Evolutionary conservation across 768 basidiomycete genomes (phyloP).

Genomic region (Nidularia sp.): DNA sequence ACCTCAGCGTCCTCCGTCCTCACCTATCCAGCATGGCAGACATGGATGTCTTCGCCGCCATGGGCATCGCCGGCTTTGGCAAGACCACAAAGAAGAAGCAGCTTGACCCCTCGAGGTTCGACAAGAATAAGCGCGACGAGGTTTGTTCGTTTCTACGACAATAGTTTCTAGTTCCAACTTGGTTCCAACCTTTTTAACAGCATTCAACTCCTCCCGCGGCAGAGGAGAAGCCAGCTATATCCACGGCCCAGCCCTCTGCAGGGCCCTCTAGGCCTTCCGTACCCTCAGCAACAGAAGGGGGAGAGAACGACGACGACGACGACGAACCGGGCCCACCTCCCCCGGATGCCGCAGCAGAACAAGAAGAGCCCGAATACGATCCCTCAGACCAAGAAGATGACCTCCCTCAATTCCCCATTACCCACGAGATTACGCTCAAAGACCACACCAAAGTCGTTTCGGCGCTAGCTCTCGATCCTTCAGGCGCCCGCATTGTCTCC

Average conservation of each 20-base stretch:
- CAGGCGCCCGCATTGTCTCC: slow-evolving; percentile 86
- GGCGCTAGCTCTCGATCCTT: slow-evolving; percentile 87
- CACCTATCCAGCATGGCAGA: slow-evolving; percentile 29
- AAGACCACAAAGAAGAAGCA: slow-evolving; percentile 63
- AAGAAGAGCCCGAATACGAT: slow-evolving; percentile 54
- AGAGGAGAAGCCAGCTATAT: slow-evolving; percentile 1
- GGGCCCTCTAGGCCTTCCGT: slow-evolving; percentile 2
- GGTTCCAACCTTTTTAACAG: not conserved
- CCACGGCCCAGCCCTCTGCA: not conserved
- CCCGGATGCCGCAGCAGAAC: slow-evolving; percentile 7
- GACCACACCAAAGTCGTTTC: slow-evolving; percentile 97
- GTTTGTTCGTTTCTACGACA: slow-evolving; percentile 11
- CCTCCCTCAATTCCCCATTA: slow-evolving; percentile 70
- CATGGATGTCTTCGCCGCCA: slow-evolving; percentile 66
- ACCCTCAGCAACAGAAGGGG: not conserved
- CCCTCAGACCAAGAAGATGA: slow-evolving; percentile 50
- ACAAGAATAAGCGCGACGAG: slow-evolving; percentile 65
- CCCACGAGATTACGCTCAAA: slow-evolving; percentile 89
- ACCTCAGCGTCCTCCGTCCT: too few relatives aligned
- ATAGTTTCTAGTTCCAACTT: not conserved
- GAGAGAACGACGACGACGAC: slow-evolving; percentile 7
- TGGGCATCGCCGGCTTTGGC: slow-evolving; percentile 85
- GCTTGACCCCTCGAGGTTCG: slow-evolving; percentile 75
- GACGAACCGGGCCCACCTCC: slow-evolving; percentile 18
- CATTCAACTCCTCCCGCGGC: not conserved